phyloP scores from a whole-genome alignment of 2,329 filamentous ascomycete genomes.

The Fusarium kyushuense region DNA sequence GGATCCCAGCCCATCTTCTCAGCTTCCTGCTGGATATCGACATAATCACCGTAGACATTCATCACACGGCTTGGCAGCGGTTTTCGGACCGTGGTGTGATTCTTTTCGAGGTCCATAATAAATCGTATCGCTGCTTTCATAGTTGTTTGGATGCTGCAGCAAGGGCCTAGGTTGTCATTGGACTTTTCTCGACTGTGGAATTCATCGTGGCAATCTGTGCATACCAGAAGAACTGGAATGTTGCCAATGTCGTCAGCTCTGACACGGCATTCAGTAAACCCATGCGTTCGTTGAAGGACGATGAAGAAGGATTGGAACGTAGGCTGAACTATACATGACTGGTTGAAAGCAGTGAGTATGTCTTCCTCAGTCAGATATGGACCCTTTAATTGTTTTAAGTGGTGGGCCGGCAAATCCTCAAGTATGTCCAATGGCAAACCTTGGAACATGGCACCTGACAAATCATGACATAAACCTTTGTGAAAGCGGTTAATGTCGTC shows the following conservation, averaged over 20 bases:
- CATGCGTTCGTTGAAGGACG: neutral
- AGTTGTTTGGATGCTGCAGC: neutral
- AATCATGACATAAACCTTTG: neutral
- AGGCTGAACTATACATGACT: neutral
- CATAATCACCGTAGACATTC: neutral
- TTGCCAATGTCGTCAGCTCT: neutral
- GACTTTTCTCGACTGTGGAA: rapidly evolving
- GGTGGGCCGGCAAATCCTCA: neutral
- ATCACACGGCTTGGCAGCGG: too few relatives aligned
- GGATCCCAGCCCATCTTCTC: neutral
- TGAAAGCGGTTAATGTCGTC: neutral
- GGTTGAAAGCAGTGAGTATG: neutral
- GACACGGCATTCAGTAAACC: neutral
- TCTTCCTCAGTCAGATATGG: neutral
- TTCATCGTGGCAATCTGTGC: too few relatives aligned
- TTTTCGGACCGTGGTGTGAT: rapidly evolving
- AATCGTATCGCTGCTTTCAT: neutral
- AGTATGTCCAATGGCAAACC: neutral
- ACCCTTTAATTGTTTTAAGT: neutral
- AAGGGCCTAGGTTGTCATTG: neutral
- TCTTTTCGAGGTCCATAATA: neutral
- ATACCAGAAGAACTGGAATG: neutral
- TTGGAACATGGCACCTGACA: neutral
- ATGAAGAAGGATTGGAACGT: neutral
- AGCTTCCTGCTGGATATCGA: neutral